These are phyloP conservation scores for Serendipita indica DNA, from an alignment of 768 basidiomycete genomes.

Conservation along the genomic window DNA sequence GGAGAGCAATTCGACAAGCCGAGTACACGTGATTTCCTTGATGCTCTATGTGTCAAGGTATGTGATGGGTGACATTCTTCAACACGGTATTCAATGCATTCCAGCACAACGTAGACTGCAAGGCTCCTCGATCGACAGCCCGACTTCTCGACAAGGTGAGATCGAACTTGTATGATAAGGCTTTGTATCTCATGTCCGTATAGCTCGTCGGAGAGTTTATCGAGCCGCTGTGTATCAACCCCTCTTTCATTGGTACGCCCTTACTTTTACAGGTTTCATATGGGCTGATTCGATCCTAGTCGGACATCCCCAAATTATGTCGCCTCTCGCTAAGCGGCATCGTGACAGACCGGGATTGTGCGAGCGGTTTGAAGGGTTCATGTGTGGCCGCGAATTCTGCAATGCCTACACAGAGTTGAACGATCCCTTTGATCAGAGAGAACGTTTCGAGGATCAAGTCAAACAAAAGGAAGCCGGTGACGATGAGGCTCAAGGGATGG, in stretches of 20 bases:
- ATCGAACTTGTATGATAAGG: neutral
- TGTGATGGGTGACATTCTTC: constrained; percentile 10
- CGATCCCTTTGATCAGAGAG: constrained; percentile 91
- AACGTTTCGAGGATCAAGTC: constrained; percentile 89
- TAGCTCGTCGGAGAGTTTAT: constrained; percentile 97
- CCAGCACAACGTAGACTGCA: constrained; percentile 91
- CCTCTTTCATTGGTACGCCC: constrained; percentile 74
- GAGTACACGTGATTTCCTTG: constrained; percentile 77
- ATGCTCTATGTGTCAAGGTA: constrained; percentile 74
- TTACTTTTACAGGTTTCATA: neutral
- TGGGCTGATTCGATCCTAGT: constrained; percentile 30
- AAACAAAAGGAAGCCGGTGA: constrained; percentile 94
- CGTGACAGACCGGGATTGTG: constrained; percentile 93
- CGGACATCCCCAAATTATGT: constrained; percentile 99
- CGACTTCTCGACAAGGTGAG: constrained; percentile 84
- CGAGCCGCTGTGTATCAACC: constrained; percentile 91
- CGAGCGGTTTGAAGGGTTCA: constrained; percentile 97
- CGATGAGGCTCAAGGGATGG: constrained; percentile 94
- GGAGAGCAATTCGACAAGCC: constrained; percentile 79
- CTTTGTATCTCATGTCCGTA: constrained; percentile 8
- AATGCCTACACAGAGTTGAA: constrained; percentile 99
- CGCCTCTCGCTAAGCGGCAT: constrained; percentile 96
- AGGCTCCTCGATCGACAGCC: constrained; percentile 88
- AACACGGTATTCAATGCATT: constrained; percentile 2
- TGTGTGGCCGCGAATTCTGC: constrained; percentile 96